Evolutionary conservation across 2,329 filamentous ascomycete genomes (phyloP).

Genomic region (Coniochaeta hoffmannii): DNA sequence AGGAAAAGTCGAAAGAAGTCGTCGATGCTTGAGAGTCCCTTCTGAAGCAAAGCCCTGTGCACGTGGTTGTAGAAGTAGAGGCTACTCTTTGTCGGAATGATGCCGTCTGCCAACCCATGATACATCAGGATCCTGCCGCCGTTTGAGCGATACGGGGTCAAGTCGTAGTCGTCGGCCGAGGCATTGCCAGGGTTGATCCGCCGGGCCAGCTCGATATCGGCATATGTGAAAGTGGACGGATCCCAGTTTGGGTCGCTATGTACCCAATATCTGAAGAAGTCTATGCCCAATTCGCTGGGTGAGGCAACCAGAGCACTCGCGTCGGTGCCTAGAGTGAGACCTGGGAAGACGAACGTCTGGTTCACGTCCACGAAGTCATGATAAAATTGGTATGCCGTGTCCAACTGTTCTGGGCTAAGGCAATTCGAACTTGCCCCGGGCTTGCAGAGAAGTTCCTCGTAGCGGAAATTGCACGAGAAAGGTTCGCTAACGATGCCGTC

Average conservation of each 20-base stretch:
- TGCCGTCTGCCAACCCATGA: constrained; percentile 34
- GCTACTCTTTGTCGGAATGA: constrained; percentile 28
- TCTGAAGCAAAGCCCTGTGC: constrained; percentile 34
- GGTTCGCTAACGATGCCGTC: constrained; percentile 45
- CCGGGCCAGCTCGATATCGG: constrained; percentile 18
- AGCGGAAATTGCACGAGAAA: constrained; percentile 34
- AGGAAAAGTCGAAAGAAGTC: constrained; percentile 42
- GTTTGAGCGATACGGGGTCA: constrained; percentile 21
- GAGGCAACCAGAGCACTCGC: constrained; percentile 6
- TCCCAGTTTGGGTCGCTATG: constrained; percentile 21
- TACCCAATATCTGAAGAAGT: constrained; percentile 16
- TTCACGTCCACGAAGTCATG: constrained; percentile 18
- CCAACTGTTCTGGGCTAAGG: constrained; percentile 8
- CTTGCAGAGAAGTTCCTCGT: constrained; percentile 19
- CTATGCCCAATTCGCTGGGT: constrained; percentile 11
- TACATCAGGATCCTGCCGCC: constrained; percentile 39
- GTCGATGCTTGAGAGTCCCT: constrained; percentile 26
- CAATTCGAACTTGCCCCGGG: constrained; percentile 23
- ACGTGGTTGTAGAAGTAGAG: constrained; percentile 28
- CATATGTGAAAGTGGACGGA: constrained; percentile 18
- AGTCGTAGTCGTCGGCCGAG: constrained; percentile 6
- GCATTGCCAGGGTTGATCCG: constrained; percentile 17
- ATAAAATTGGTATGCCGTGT: constrained; percentile 7
- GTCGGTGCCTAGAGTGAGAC: constrained; percentile 15
- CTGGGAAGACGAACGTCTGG: constrained; percentile 19